Evolutionary conservation across 2,329 filamentous ascomycete species (phyloP), one percentile per base, ranked within the genome.

Genomic region (Alternaria infectoria): DNA sequence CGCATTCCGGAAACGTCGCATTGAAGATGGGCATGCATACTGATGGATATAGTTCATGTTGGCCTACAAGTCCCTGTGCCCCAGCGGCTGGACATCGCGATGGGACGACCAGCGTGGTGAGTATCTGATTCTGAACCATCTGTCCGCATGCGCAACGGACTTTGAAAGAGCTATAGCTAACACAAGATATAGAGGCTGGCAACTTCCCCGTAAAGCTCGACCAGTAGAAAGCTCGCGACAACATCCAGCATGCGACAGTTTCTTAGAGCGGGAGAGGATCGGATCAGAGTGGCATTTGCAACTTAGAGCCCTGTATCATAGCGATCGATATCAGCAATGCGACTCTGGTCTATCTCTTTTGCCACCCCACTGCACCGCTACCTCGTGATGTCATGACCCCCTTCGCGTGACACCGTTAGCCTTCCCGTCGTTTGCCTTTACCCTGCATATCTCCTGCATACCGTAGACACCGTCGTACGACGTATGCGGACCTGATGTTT

Each of bases 31-130:
- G 46, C 59, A 57, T 61, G 56, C 51, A 57, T 61, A 56, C 65
- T 66, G 46, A 69, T 68, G 56, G 59, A 26, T 62, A 75, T 57
- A 99, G 95, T 99, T 99, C 88, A 93, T 90, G 87, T 89, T 96
- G 78, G 93, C 96, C 76, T 99, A 97, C 88, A 91, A 93, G 83
- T 97, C 96, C 74, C 90, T 99, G 73, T 99, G 96, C 91, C 96
- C 96, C 76, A 96, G 92, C 83, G 88, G 89, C 79, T 99, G 96
- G 96, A 91, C 91, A 81, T 85, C 90, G 83, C 89, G 96, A 85
- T 99, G 96, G 96, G 95, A 99, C 81, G 93, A 96, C 79, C 96
- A 98, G 87, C 92, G 96, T 84, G 93, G 93, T 32, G 30, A 32
- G 30, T 32, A 32, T 15, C 30, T 7, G 12, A 32, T 15, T 32